Conservation (phyloP, 805 yeast species). For the Torulaspora gathmanii region DNA sequence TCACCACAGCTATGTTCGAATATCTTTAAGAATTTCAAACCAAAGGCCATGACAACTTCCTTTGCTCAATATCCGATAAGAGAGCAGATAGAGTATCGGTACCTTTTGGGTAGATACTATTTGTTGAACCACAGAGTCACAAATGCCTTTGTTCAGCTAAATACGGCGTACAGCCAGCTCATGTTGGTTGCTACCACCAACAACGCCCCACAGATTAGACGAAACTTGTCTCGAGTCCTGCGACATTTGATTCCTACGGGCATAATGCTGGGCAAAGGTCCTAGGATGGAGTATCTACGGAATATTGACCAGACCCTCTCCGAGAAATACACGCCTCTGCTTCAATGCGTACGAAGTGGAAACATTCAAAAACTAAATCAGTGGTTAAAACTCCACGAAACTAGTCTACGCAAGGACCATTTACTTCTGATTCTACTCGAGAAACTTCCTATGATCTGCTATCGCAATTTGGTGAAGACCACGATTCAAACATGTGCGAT, state of each 20-base stretch:
- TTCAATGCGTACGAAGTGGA: constrained; percentile 41
- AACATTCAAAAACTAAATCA: constrained; percentile 37
- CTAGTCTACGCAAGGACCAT: constrained; percentile 31
- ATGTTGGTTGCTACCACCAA: constrained; percentile 27
- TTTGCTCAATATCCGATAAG: constrained; percentile 41
- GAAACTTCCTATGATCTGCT: constrained; percentile 40
- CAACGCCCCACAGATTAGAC: constrained; percentile 11
- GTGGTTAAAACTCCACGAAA: constrained; percentile 33
- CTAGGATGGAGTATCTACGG: constrained; percentile 35
- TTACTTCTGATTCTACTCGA: constrained; percentile 39
- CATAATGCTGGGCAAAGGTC: constrained; percentile 51
- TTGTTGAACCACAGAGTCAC: constrained; percentile 48
- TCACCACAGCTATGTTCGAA: constrained; percentile 36
- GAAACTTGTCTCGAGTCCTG: constrained; percentile 39
- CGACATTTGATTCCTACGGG: constrained; percentile 49
- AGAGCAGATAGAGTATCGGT: constrained; percentile 54
- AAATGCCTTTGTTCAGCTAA: constrained; percentile 49
- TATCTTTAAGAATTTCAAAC: constrained; percentile 42
- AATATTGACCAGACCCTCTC: constrained; percentile 26
- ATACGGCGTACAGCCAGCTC: constrained; percentile 47
- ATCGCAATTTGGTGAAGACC: constrained; percentile 37
- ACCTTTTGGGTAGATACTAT: constrained; percentile 52
- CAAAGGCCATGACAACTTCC: constrained; percentile 52
- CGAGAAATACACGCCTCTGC: constrained; percentile 39
- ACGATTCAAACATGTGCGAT: constrained; percentile 20